Conservation (phyloP, 352 stramenopile species). For the Phytophthora pisi region DNA sequence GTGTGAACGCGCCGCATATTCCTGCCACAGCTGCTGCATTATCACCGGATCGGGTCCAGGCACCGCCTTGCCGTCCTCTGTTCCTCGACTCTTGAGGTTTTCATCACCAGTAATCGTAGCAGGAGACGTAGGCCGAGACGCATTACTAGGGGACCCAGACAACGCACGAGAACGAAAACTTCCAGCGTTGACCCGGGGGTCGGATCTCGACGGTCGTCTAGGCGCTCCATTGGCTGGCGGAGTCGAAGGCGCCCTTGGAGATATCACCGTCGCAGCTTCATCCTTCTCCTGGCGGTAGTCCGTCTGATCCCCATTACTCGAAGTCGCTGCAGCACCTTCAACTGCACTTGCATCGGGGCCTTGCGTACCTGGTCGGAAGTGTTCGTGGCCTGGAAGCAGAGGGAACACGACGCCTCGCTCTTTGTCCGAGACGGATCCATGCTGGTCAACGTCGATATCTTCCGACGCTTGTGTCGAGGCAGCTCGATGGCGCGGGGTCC, state of each 20-base stretch:
- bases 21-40: slow-evolving; percentile 66
- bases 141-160: slow-evolving; percentile 15
- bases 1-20: slow-evolving; percentile 59
- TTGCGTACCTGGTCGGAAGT: slow-evolving; percentile 14
- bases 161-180: slow-evolving; percentile 40
- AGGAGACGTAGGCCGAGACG: slow-evolving; percentile 26
- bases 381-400: slow-evolving; percentile 25
- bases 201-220: slow-evolving; percentile 25
- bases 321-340: slow-evolving; percentile 10
- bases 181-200: slow-evolving; percentile 17
- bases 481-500: slow-evolving; percentile 17
- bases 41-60: slow-evolving; percentile 40
- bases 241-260: slow-evolving; percentile 27
- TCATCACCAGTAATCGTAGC: slow-evolving; percentile 18
- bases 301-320: slow-evolving; percentile 1
- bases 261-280: slow-evolving; percentile 17
- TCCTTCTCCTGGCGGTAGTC: slow-evolving; percentile 34
- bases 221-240: slow-evolving; percentile 13
- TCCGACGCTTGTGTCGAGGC: slow-evolving; percentile 18
- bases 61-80: not conserved
- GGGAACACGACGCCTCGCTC: slow-evolving; percentile 58
- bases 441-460: slow-evolving; percentile 10
- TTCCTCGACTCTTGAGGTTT: not conserved
- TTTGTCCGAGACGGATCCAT: slow-evolving; percentile 17
- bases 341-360: slow-evolving; percentile 29